Evolutionary conservation across 805 yeast species (phyloP).

Genomic region (Candida tallmaniae): DNA sequence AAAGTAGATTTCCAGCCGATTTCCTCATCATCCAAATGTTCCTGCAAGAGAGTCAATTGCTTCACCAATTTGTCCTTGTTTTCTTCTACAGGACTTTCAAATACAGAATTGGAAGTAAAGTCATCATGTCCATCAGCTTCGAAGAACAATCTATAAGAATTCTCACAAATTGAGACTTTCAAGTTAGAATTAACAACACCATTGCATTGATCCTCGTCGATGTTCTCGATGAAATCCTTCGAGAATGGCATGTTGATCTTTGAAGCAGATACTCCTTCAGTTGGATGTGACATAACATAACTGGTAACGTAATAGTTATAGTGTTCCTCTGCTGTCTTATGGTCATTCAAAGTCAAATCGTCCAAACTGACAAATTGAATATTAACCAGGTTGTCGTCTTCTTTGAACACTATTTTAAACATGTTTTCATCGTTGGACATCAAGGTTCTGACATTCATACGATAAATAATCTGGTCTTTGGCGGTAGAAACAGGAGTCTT

Average conservation of each 20-base stretch:
- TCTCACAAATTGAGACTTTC: slow-evolving; percentile 73
- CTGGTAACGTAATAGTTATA: slow-evolving; percentile 95
- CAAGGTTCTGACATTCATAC: slow-evolving; percentile 78
- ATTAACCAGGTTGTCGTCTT: slow-evolving; percentile 45
- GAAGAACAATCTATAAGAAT: slow-evolving; percentile 75
- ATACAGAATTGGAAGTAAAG: slow-evolving; percentile 59
- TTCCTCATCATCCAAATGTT: slow-evolving; percentile 45
- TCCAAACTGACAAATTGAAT: slow-evolving; percentile 85
- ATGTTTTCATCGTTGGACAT: slow-evolving; percentile 83
- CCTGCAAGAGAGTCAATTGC: slow-evolving; percentile 27
- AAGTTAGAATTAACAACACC: slow-evolving; percentile 67
- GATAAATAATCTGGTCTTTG: slow-evolving; percentile 82
- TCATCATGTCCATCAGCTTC: slow-evolving; percentile 77
- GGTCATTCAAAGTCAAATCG: slow-evolving; percentile 71
- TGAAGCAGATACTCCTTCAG: slow-evolving; percentile 87
- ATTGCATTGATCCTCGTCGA: slow-evolving; percentile 52
- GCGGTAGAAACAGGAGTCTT: slow-evolving; percentile 60
- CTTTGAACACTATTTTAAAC: slow-evolving; percentile 80
- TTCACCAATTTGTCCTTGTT: slow-evolving; percentile 23
- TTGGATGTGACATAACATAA: slow-evolving; percentile 91
- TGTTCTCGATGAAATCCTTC: slow-evolving; percentile 50
- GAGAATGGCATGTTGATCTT: slow-evolving; percentile 77
- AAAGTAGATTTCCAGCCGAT: slow-evolving; percentile 52
- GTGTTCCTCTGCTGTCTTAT: slow-evolving; percentile 70
- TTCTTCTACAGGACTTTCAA: slow-evolving; percentile 29